Evolutionary conservation across 169 alveolate species (phyloP).

Genomic region (Eimeria falciformis): DNA sequence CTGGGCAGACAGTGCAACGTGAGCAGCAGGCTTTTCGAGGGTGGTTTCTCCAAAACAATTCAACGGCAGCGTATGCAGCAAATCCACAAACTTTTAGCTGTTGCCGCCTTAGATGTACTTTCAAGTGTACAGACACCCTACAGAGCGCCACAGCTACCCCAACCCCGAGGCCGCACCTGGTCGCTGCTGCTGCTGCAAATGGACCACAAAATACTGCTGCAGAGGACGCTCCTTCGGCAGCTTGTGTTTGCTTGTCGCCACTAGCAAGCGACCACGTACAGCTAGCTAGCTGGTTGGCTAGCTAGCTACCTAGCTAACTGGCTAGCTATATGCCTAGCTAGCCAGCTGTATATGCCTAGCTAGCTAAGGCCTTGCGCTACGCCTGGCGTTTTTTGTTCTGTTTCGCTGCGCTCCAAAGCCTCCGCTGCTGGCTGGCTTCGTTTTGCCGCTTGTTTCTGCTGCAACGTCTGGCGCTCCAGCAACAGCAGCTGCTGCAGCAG

Average conservation of each 20-base stretch:
- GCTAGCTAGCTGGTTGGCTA: slow-evolving; percentile 11
- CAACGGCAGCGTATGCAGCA: no score
- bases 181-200: slow-evolving; percentile 37
- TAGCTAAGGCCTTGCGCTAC: slow-evolving; percentile 30
- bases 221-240: neutral
- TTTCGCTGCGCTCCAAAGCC: neutral
- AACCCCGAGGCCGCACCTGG: no score
- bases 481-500: slow-evolving; percentile 52
- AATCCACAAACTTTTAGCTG: no score
- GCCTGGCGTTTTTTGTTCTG: neutral
- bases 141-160: no score
- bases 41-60: no score
- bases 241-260: neutral
- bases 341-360: neutral
- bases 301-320: slow-evolving; percentile 27
- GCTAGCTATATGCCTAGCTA: slow-evolving; percentile 32
- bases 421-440: neutral
- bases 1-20: neutral
- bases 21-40: no score
- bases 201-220: neutral
- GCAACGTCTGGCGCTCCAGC: neutral
- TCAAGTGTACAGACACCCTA: no score
- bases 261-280: neutral
- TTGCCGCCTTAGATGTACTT: no score
- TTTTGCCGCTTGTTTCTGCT: neutral